Conservation (phyloP, 2,329 filamentous ascomycete genomes). For the Cryphonectria carpinicola region DNA sequence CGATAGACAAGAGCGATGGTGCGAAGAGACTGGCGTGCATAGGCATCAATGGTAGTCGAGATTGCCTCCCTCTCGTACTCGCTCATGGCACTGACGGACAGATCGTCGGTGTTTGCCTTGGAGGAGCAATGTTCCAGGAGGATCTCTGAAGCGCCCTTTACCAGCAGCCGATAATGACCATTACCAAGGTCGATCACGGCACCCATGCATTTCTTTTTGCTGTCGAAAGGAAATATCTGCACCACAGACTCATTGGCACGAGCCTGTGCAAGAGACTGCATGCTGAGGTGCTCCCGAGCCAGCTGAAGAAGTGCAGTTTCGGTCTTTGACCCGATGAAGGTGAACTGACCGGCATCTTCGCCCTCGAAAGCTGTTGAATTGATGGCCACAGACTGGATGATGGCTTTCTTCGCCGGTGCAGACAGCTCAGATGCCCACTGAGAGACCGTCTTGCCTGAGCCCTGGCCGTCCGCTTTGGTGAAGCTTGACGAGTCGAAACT, state of each 20-base stretch:
- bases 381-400: slow-evolving; percentile 53
- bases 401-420: slow-evolving; percentile 37
- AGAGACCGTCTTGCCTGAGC: slow-evolving; percentile 26
- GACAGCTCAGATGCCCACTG: slow-evolving; percentile 39
- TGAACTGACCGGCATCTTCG: slow-evolving; percentile 47
- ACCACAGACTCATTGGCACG: slow-evolving; percentile 51
- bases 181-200: slow-evolving; percentile 53
- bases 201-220: slow-evolving; percentile 59
- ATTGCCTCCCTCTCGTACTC: slow-evolving; percentile 44
- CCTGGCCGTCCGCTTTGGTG: slow-evolving; percentile 16
- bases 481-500: slow-evolving; percentile 54
- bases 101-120: slow-evolving; percentile 57
- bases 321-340: slow-evolving; percentile 60
- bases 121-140: slow-evolving; percentile 51
- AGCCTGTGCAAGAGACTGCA: slow-evolving; percentile 50
- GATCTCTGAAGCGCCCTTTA: slow-evolving; percentile 63
- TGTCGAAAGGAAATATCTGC: slow-evolving; percentile 59
- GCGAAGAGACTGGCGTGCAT: slow-evolving; percentile 57
- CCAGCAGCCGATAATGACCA: slow-evolving; percentile 51
- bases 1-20: slow-evolving; percentile 69
- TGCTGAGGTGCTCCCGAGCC: slow-evolving; percentile 54
- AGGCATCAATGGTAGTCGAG: slow-evolving; percentile 59
- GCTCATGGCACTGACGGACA: slow-evolving; percentile 27
- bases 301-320: slow-evolving; percentile 58
- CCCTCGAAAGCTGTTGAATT: slow-evolving; percentile 63